Percentiles rank a stretch among this genome's conserved stretches.
Evolutionary conservation across 441 rosid species (phyloP).

Genomic region (Theobroma grandiflorum): DNA sequence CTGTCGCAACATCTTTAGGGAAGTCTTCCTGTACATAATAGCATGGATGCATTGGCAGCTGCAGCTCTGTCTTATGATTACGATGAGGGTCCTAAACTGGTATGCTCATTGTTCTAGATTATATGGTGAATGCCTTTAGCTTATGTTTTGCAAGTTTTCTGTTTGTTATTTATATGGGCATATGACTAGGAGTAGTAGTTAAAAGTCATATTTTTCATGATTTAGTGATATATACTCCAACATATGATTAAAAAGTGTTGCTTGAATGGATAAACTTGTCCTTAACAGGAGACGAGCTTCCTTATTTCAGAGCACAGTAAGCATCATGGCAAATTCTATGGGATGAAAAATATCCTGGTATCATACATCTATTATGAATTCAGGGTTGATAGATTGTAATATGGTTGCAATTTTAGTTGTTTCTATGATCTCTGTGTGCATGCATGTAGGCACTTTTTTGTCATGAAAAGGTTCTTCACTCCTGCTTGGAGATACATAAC

Average conservation of each 20-base stretch:
- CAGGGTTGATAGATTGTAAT: not conserved
- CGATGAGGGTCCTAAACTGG: slow-evolving; percentile 90
- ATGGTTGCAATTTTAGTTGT: not conserved
- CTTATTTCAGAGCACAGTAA: not conserved
- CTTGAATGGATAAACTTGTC: not conserved
- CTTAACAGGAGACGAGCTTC: not conserved
- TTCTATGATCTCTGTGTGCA: not conserved
- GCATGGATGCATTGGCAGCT: slow-evolving; percentile 96
- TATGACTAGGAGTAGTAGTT: not conserved
- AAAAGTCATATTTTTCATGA: not conserved
- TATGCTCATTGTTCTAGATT: slow-evolving; percentile 36
- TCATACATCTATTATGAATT: not conserved
- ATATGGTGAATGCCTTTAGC: not conserved
- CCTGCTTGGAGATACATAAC: not conserved
- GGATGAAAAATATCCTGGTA: not conserved
- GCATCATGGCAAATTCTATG: not conserved
- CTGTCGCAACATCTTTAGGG: slow-evolving; percentile 51
- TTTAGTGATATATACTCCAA: not conserved
- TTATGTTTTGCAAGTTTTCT: not conserved
- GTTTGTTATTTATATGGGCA: slow-evolving; percentile 21
- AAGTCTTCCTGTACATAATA: slow-evolving; percentile 79
- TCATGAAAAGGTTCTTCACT: not conserved
- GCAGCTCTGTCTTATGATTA: slow-evolving; percentile 86
- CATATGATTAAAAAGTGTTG: not conserved
- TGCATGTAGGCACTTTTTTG: too few relatives aligned